A percentile compares a stretch with the other conserved stretches of the same genome.
Conservation (phyloP, 306 rosid species). For the Cicer yamashitae region DNA sequence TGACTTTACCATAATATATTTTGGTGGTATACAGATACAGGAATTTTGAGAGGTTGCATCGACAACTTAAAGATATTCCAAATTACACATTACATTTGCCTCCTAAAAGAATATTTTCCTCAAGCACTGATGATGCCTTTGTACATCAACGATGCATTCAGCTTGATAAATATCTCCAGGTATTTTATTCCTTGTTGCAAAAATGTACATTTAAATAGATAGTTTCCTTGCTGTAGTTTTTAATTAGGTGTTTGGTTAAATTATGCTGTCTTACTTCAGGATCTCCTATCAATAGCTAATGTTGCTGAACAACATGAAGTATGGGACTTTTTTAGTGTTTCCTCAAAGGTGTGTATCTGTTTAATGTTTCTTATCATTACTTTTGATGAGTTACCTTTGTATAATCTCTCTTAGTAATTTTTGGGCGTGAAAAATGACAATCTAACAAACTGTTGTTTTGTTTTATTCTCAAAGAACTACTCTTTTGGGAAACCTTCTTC, state of each 20-base stretch:
- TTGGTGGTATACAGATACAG: conserved; percentile 72
- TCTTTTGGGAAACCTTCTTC: conserved; percentile 90
- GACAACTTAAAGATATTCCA: conserved; percentile 92
- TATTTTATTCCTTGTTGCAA: conserved; percentile 44
- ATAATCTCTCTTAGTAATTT: conserved; percentile 17
- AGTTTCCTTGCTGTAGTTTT: conserved; percentile 24
- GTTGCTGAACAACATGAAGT: conserved; percentile 97
- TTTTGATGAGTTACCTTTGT: conserved; percentile 21
- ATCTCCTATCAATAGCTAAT: conserved; percentile 88
- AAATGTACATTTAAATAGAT: neutral
- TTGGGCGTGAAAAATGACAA: conserved; percentile 32
- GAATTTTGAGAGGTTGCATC: conserved; percentile 93
- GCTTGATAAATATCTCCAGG: conserved; percentile 95
- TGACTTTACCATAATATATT: conserved; percentile 11
- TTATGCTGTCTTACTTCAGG: conserved; percentile 60
- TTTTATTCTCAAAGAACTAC: conserved; percentile 66
- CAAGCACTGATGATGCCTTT: conserved; percentile 97
- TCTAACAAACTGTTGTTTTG: conserved; percentile 40
- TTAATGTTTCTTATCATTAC: conserved; percentile 36
- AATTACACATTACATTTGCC: conserved; percentile 87
- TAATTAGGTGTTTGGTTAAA: conserved; percentile 30
- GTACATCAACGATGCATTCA: conserved; percentile 98
- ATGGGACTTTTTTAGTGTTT: conserved; percentile 91
- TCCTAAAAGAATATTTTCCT: conserved; percentile 97
- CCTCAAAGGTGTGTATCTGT: conserved; percentile 78